Base-by-base conservation (phyloP, 768 basidiomycete genomes). In the Leccinum uliginosum region DNA sequence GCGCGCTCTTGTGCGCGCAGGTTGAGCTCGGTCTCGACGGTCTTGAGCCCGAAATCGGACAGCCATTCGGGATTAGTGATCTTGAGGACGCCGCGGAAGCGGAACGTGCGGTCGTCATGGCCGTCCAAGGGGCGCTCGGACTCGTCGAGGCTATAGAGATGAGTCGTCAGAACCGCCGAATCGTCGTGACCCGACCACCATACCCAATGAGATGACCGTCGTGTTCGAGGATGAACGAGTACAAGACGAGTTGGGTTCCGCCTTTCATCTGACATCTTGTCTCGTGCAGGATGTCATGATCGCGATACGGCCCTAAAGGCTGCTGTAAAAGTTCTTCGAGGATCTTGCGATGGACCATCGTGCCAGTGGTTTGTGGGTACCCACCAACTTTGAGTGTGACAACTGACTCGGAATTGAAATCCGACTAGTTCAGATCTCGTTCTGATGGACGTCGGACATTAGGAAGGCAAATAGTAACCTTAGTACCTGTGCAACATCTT, bases 31-130 rank as follows among this genome's bases (percentile, higher is more conserved):
- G 52, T 40, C 51, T 80, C 69, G 6, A 88, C 61, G 51, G 61
- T 68, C 38, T 69, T 61, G 34, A 62, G 55, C 1, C 83, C 86
- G 44, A 63, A 63, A 0, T 73, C 70, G 1, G 83, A 80, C 21
- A 88, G 77, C 78, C 83, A 84, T 1, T 68, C 60, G 1, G 81
- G 72, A 2, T 70, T 55, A 3, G 72, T 62, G 57, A 87, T 76
- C 38, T 74, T 73, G 1, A 87, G 70, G 6, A 78, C 62, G 0
- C 84, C 86, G 30, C 76, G 79, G 58, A 85, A 83, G 11, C 76
- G 71, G 19, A 84, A 76, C 50, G 30, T 62, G 57, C 71, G 66
- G 34, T 61, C 17, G 54, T 72, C 70, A 10, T 12, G 71, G 14
- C 73, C 71, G 1, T 64, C 50, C 32, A 68, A 54, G 3, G 76